Evolutionary conservation across 345 rosid species (phyloP), one percentile per base, ranked within the genome.

Genomic region (Melastoma malabathricum): DNA sequence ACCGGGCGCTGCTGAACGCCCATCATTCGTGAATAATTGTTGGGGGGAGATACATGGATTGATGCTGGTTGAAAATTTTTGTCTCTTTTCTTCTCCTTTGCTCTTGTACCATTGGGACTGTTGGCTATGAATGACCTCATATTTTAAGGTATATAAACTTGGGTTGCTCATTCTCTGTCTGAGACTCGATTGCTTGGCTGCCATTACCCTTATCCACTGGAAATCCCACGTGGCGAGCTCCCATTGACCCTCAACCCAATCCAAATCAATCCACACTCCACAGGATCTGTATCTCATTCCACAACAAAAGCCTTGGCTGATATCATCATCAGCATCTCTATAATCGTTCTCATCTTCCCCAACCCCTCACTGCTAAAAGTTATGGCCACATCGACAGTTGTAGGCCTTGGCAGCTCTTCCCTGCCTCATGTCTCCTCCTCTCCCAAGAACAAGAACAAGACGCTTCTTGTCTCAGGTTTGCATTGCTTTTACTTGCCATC

Each of bases 1-100:
- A 71, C 59, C 67, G 75, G 52, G 88, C 94, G 56, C 50, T 88
- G 64, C 71, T 78, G 72, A 81, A 74, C 57, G 80, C 96, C 18
- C 82, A 83, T 70, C 69, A 75, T 43, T 62, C 70, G 38, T 77
- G 74, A 79, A 46, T 50, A 17, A 29, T 18, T 17, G 55, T 64
- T 43, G 50, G 39, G 59, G 29, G 17, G 61, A 27, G 44, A 25
- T 10, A 34, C 12, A 34, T 34, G 41, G 41, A 34, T 6, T 34
- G 41, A 34, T 9, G 41, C 41, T 34, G 41, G 41, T 34, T 34
- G 41, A 9, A 34, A 34, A 9, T 5, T 34, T 46, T 23, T 57
- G 15, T 15, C 29, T 41, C 9, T 3, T 22, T 39, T 59, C 59
- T 46, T 10, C 29, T 38, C 50, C 47, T 31, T 46, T 65, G 53